Evolutionary conservation across 352 stramenopile species (phyloP).

Genomic region (Phytophthora pinifolia): DNA sequence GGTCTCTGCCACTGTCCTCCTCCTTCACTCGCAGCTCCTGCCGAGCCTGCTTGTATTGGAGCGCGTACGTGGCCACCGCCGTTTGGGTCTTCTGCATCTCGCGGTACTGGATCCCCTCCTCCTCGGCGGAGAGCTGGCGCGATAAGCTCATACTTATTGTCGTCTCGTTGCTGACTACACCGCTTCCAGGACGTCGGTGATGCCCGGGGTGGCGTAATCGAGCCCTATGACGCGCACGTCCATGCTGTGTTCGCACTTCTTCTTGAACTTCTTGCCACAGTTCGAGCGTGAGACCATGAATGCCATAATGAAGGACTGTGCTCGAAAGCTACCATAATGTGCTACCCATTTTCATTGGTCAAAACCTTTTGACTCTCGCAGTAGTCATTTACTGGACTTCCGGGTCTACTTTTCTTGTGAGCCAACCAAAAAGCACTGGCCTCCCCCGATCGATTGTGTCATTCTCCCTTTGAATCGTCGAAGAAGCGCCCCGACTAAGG

Average conservation of each 20-base stretch:
- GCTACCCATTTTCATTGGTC: too few relatives aligned
- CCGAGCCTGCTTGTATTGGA: slow-evolving; percentile 47
- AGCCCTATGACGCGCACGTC: slow-evolving; percentile 24
- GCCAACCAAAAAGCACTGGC: slow-evolving; percentile 15
- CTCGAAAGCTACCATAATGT: too few relatives aligned
- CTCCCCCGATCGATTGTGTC: slow-evolving; percentile 11
- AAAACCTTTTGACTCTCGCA: too few relatives aligned
- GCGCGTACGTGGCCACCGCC: slow-evolving; percentile 49
- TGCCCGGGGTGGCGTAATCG: slow-evolving; percentile 28
- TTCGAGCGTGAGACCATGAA: too few relatives aligned
- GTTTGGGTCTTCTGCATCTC: slow-evolving; percentile 62
- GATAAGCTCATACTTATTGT: slow-evolving; percentile 30
- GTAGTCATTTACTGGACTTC: not conserved
- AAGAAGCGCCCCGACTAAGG: slow-evolving; percentile 59
- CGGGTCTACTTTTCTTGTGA: not conserved
- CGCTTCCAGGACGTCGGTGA: slow-evolving; percentile 39
- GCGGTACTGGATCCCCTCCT: slow-evolving; percentile 45
- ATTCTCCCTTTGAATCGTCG: slow-evolving; percentile 81
- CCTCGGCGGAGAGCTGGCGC: slow-evolving; percentile 50
- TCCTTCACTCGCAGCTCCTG: slow-evolving; percentile 30
- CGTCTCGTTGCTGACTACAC: slow-evolving; percentile 12
- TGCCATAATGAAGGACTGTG: too few relatives aligned
- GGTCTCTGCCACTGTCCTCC: slow-evolving; percentile 33
- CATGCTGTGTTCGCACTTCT: slow-evolving; percentile 72
- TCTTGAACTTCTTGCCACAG: slow-evolving; percentile 76